Percentiles rank a stretch among this genome's conserved stretches.
Conservation (phyloP, 139 green algal genomes). For the Tetradesmus obliquus region DNA sequence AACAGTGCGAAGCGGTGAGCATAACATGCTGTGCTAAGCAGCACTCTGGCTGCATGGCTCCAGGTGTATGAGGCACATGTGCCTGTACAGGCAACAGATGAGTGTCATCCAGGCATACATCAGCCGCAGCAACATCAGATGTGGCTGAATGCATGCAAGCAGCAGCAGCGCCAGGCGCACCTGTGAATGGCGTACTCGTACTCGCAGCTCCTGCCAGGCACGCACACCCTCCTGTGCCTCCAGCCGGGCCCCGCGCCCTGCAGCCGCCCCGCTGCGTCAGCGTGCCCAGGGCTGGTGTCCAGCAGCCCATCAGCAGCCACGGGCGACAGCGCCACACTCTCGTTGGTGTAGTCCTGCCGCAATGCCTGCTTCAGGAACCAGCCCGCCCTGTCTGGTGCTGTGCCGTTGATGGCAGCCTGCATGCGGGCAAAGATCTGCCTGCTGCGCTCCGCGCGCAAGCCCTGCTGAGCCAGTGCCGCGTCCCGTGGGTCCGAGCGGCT, state of each 20-base stretch:
- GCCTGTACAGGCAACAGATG: no score
- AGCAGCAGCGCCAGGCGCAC: background rate
- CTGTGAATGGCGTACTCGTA: constrained; percentile 33
- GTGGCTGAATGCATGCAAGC: background rate
- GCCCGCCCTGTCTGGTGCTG: constrained; percentile 4
- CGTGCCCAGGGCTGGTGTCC: constrained; percentile 1
- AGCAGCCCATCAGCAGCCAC: constrained; percentile 9
- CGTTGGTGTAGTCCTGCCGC: constrained; percentile 13
- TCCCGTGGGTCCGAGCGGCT: background rate
- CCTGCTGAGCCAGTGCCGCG: background rate
- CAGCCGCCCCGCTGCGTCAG: constrained; percentile 6
- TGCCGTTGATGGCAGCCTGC: constrained; percentile 12
- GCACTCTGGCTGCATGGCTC: background rate
- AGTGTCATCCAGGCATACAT: no score
- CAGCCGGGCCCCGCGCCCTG: background rate
- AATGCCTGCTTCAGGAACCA: constrained; percentile 34
- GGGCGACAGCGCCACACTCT: background rate
- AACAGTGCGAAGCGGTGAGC: background rate
- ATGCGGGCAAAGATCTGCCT: constrained; percentile 1
- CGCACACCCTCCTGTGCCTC: constrained; percentile 42
- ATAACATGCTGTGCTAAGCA: background rate
- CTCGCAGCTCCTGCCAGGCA: constrained; percentile 16
- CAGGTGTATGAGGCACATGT: background rate
- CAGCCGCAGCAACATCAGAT: background rate
- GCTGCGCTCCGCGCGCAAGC: background rate